Percentiles rank a stretch among this genome's conserved stretches.
Conservation (phyloP, 169 alveolate genomes). For the Babesia microti region DNA sequence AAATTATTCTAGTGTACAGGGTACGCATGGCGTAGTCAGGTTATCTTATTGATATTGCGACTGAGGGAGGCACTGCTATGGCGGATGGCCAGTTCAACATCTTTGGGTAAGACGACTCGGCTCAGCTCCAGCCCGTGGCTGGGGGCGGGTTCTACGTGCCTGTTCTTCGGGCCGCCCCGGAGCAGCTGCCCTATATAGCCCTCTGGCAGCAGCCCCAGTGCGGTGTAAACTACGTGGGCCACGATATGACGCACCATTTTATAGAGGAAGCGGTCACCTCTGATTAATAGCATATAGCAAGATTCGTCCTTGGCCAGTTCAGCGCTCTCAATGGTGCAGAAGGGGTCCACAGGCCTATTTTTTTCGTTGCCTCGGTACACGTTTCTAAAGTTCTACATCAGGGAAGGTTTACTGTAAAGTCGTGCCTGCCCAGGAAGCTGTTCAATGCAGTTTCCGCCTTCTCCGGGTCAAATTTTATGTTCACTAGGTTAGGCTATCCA, state of each 20-base stretch:
- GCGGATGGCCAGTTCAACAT: slow-evolving; percentile 10
- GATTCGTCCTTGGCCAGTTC: slow-evolving; percentile 5
- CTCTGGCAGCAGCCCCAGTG: slow-evolving; percentile 10
- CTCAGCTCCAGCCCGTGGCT: slow-evolving; percentile 32
- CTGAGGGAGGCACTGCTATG: no score
- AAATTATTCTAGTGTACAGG: no score
- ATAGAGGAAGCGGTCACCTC: slow-evolving; percentile 54
- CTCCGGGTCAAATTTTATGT: no score
- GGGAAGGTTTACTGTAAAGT: slow-evolving; percentile 15
- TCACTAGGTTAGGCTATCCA: no score
- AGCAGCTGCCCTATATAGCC: slow-evolving; percentile 12
- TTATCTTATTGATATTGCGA: no score
- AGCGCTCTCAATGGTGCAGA: slow-evolving; percentile 31
- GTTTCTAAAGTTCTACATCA: slow-evolving; percentile 23
- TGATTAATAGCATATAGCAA: slow-evolving; percentile 22
- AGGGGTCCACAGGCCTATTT: slow-evolving; percentile 12
- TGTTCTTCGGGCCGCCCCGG: slow-evolving; percentile 16
- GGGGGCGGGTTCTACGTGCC: slow-evolving; percentile 33
- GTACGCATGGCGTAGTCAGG: no score
- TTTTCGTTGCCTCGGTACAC: slow-evolving; percentile 39
- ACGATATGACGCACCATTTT: slow-evolving; percentile 59
- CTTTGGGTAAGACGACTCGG: slow-evolving; percentile 15
- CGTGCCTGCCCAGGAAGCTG: slow-evolving; percentile 31
- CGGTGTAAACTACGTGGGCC: slow-evolving; percentile 42
- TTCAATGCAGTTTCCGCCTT: no score